A percentile compares a stretch with the other conserved stretches of the same genome.
Conservation (phyloP, 176 grass and related monocot species). For the Panicum miliaceum region DNA sequence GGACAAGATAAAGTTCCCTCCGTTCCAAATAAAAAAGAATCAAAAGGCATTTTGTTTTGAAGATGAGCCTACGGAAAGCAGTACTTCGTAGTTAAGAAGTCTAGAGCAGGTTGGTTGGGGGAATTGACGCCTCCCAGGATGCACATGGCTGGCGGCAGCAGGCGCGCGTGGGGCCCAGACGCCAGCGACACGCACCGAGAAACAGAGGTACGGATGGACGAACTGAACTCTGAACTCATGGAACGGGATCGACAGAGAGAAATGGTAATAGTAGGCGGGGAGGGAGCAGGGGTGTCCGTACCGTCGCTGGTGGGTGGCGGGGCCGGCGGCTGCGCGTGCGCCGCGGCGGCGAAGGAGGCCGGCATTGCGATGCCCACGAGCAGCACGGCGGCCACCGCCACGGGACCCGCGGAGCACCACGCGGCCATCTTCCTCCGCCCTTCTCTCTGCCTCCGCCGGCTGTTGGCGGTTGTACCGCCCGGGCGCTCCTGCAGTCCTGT, state of each 20-base stretch:
- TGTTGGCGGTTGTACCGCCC: neutral
- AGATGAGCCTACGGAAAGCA: neutral
- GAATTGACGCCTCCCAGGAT: neutral
- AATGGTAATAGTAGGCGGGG: no score
- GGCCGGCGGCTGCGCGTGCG: neutral
- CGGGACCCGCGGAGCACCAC: neutral
- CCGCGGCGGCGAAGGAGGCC: neutral
- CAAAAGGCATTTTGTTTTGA: neutral
- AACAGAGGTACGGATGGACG: neutral
- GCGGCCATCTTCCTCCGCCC: neutral
- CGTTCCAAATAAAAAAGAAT: no score
- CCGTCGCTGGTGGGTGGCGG: neutral
- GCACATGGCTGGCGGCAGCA: neutral
- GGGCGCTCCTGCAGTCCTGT: neutral
- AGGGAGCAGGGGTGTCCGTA: neutral
- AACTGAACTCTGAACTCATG: neutral
- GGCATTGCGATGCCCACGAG: neutral
- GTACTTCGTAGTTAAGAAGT: neutral
- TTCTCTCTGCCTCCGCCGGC: neutral
- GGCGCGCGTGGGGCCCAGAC: neutral
- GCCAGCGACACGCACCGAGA: neutral
- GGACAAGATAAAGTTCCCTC: no score
- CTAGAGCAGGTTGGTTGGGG: neutral
- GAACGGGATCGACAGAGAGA: neutral
- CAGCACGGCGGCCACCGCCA: neutral